Evolutionary conservation across 2,329 filamentous ascomycete genomes (phyloP), one percentile per base, ranked within the genome.

Genomic region (Botrytis fabae): DNA sequence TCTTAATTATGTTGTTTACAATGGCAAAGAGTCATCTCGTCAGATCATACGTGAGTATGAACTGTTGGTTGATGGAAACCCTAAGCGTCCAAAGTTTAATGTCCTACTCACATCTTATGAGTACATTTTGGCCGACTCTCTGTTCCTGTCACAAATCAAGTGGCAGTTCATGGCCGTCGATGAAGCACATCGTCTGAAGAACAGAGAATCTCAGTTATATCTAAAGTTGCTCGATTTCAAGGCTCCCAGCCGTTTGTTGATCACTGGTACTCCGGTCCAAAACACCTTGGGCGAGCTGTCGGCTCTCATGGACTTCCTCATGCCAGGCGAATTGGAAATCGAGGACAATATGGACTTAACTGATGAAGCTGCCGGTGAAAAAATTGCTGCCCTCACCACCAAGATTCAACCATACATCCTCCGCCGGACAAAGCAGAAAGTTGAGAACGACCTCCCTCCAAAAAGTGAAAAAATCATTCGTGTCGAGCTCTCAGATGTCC

Each of bases 381-480:
- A 98, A 83, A 89, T 99, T 57, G 90, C 92, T 73, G 91, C 94
- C 73, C 88, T 99, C 59, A 97, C 96, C 73, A 89, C 90, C 70
- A 90, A 93, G 38, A 97, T 99, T 78, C 92, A 95, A 32, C 96
- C 96, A 2, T 98, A 93, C 81, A 98, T 99, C 85, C 86, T 99
- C 70, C 93, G 96, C 57, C 92, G 96, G 69, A 98, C 96, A 28
- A 99, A 99, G 83, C 93, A 97, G 80, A 98, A 96, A 73, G 97
- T 99, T 12, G 96, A 98, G 82, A 97, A 95, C 35, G 96, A 99
- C 78, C 85, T 99, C 40, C 96, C 96, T 20, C 94, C 95, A 0
- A 99, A 99, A 85, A 97, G 94, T 0, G 96, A 99, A 82, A 99
- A 98, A 85, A 99, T 99, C 77, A 97, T 99, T 81, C 94, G 97